Percentiles rank a stretch among this genome's conserved stretches.
Evolutionary conservation across 331 rosid genomes (phyloP).

Genomic region (Saraca asoca): DNA sequence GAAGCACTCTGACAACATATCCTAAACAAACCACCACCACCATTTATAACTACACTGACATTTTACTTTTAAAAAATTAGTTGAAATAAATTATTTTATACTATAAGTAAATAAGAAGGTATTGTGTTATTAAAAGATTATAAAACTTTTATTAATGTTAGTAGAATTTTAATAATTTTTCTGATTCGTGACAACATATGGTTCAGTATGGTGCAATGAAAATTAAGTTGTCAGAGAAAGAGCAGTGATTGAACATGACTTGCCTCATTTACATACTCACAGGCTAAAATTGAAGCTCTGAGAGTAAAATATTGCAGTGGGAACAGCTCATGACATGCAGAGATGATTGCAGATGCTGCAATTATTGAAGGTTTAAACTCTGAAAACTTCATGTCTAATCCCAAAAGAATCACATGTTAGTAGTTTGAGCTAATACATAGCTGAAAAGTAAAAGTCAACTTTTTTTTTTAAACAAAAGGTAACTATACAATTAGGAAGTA

Average conservation of each 20-base stretch:
- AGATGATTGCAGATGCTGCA: slow-evolving; percentile 65
- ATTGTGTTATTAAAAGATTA: too few relatives aligned
- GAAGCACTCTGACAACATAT: slow-evolving; percentile 49
- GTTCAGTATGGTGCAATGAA: too few relatives aligned
- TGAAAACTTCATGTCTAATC: slow-evolving; percentile 51
- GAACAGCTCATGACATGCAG: slow-evolving; percentile 49
- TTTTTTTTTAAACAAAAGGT: background rate
- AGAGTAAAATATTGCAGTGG: slow-evolving; percentile 43
- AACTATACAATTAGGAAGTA: slow-evolving; percentile 15
- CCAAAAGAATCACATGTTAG: slow-evolving; percentile 25
- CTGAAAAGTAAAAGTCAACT: background rate
- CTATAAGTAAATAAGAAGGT: too few relatives aligned
- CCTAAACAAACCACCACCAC: slow-evolving; percentile 46
- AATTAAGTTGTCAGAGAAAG: too few relatives aligned
- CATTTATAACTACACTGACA: too few relatives aligned
- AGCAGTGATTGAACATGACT: slow-evolving; percentile 24
- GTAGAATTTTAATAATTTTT: too few relatives aligned
- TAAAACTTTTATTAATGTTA: too few relatives aligned
- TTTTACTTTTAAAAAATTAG: too few relatives aligned
- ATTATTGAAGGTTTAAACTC: slow-evolving; percentile 67
- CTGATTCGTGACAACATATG: too few relatives aligned
- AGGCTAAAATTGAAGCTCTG: slow-evolving; percentile 47
- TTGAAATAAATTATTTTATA: too few relatives aligned
- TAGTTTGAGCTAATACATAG: background rate
- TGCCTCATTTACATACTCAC: slow-evolving; percentile 55